Percentiles rank a stretch among this genome's conserved stretches.
Evolutionary conservation across 176 grass and related monocot species (phyloP).

Genomic region (Eragrostis curvula): DNA sequence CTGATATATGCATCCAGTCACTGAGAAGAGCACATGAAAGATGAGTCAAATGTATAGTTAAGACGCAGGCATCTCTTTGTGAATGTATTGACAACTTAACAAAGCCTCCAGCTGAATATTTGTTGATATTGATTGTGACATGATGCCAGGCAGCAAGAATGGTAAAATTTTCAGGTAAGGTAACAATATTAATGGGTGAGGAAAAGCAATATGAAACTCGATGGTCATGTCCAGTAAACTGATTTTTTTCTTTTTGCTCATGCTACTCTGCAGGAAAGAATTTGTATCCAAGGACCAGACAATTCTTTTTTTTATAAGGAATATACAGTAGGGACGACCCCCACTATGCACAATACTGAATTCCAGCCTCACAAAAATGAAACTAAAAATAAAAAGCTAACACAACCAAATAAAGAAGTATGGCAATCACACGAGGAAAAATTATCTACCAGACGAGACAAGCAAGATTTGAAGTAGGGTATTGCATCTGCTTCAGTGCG

Average conservation of each 20-base stretch:
- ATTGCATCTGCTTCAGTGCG: slow-evolving; percentile 62
- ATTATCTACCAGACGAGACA: slow-evolving; percentile 41
- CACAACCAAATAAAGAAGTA: slow-evolving; percentile 22
- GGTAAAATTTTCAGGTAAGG: not conserved
- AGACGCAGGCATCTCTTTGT: not conserved
- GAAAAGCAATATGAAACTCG: slow-evolving; percentile 19
- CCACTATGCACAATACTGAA: not conserved
- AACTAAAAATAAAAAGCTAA: not conserved
- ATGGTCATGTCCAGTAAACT: not conserved
- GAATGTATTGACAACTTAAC: not conserved
- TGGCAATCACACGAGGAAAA: not conserved
- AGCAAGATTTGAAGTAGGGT: slow-evolving; percentile 71
- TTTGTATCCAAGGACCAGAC: not conserved
- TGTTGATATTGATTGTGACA: not conserved
- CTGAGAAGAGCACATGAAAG: slow-evolving; percentile 36
- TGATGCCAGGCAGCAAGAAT: slow-evolving; percentile 1
- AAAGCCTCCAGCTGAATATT: slow-evolving; percentile 18
- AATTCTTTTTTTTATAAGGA: not conserved
- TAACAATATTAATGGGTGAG: slow-evolving; percentile 1
- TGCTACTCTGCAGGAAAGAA: slow-evolving; percentile 17
- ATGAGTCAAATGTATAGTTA: not conserved
- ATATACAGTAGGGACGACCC: too few relatives aligned
- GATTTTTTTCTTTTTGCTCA: not conserved
- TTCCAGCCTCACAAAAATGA: not conserved
- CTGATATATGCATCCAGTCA: slow-evolving; percentile 13